Base-by-base conservation (phyloP, 2,329 filamentous ascomycete genomes). In the Sporothrix variecibatus region DNA sequence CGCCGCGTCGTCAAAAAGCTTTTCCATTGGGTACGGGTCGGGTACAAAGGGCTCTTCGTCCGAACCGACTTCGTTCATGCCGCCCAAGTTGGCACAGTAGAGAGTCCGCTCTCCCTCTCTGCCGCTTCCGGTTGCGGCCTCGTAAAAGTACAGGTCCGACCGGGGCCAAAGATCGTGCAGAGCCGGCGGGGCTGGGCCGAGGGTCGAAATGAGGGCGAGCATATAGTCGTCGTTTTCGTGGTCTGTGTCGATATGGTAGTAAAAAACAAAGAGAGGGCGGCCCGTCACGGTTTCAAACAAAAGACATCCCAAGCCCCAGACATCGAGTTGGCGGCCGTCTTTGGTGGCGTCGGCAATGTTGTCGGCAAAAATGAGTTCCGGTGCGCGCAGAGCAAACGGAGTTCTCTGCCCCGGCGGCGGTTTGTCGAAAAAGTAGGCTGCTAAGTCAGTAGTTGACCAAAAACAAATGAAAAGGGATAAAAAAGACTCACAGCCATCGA, bases 401-500 rank as follows among this genome's bases (percentile, higher is more conserved):
- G 49, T 74, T 11, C 2, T 20, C 20, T 67, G 3, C 5, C n/a
- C 1, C 4, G 38, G 9, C 38, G 73, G 73, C 38, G 58, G 73
- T 3, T 72, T 9, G 3, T 3, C 11, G 9, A 67, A 1, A 23
- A 67, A 71, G 53, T 64, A 64, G 3, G 72, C 72, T 73, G 34
- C 1, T n/a, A 60, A 8, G 26, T 51, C 12, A 72, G 56, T n/a
- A 43, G 2, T 17, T 20, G 38, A n/a, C 5, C 46, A 17, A 9
- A 49, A 11, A 23, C n/a, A 15, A 7, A 67, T 2, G 15, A 83
- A 8, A 23, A 40, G 58, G 1, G 28, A 31, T 0, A 51, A n/a
- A 85, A 76, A 0, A 86, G n/a, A 70, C 64, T 23, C 17, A 73
- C 72, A 11, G 15, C 38, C 72, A 4, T 64, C 72, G 17, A 71